Conservation (phyloP, 2,329 filamentous ascomycete species). For the Pleoardoris graminearum region DNA sequence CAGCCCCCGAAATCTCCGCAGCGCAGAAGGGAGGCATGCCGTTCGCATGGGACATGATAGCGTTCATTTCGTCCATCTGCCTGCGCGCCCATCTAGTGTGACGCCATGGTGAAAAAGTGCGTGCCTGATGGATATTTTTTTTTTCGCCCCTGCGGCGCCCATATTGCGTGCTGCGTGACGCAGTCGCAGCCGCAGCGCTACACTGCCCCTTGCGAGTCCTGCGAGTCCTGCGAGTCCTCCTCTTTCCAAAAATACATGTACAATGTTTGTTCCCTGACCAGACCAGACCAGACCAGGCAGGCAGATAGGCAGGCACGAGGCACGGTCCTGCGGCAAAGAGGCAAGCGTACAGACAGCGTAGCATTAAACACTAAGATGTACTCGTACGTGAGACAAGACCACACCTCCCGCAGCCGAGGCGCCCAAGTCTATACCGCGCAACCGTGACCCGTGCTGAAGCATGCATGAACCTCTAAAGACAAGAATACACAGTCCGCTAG, state of each 20-base stretch:
- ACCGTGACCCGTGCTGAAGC: too few relatives aligned
- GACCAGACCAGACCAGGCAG: background rate
- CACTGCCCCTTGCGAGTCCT: constrained; percentile 6
- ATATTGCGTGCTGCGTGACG: constrained; percentile 11
- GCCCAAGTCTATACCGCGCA: constrained; percentile 3
- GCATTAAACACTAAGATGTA: background rate
- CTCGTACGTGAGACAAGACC: background rate
- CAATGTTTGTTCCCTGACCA: background rate
- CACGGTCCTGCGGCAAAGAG: too few relatives aligned
- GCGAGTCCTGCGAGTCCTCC: background rate
- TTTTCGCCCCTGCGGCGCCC: constrained; percentile 14
- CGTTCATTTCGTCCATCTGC: constrained; percentile 4
- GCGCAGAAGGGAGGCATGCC: too few relatives aligned
- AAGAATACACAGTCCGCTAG: too few relatives aligned
- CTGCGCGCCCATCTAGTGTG: constrained; percentile 13
- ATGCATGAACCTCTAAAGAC: too few relatives aligned
- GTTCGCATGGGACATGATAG: background rate
- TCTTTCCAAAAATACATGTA: constrained; percentile 23
- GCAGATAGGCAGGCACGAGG: background rate
- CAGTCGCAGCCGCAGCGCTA: constrained; percentile 1
- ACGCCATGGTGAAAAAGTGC: background rate
- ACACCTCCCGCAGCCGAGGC: background rate
- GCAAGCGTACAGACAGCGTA: background rate
- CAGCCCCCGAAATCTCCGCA: too few relatives aligned
- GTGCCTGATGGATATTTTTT: too few relatives aligned